Percentiles rank a stretch among this genome's conserved stretches.
phyloP scores from a whole-genome alignment of 176 grass and related monocot species.

The Otatea glauca region DNA sequence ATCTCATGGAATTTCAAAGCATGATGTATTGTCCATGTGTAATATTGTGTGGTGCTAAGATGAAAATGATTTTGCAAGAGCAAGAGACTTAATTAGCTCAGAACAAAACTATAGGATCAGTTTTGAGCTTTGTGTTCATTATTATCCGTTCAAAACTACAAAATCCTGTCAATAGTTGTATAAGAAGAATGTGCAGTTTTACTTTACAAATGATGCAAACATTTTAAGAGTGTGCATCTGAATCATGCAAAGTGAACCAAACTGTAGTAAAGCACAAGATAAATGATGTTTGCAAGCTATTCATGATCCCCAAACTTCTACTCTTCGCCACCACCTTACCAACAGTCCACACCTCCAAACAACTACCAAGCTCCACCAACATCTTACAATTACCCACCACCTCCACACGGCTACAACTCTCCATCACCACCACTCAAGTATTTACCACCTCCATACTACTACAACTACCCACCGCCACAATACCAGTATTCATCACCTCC shows the following conservation, averaged over 20 bases:
- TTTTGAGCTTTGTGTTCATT: background rate
- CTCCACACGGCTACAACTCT: conserved; percentile 23
- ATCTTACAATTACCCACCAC: conserved; percentile 36
- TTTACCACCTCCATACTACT: conserved; percentile 60
- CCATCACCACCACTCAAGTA: conserved; percentile 38
- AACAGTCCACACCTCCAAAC: conserved; percentile 32
- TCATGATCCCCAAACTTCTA: background rate
- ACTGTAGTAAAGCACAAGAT: background rate
- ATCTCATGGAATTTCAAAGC: too few species aligned
- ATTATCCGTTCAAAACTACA: background rate
- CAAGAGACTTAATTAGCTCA: too few species aligned
- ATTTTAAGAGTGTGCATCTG: background rate
- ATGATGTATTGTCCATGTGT: too few species aligned
- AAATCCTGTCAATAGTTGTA: background rate
- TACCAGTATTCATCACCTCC: conserved; percentile 23
- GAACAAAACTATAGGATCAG: too few species aligned
- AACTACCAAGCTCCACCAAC: conserved; percentile 34
- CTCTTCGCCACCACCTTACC: conserved; percentile 42
- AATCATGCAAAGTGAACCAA: background rate
- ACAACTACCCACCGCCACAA: conserved; percentile 51
- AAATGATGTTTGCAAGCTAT: background rate
- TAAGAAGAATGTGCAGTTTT: background rate
- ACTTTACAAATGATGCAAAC: background rate
- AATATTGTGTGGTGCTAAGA: too few species aligned
- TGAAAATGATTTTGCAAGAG: too few species aligned